A percentile compares a stretch with the other conserved stretches of the same genome.
phyloP scores from a whole-genome alignment of 2,329 filamentous ascomycete species.

The Ilyonectria destructans region DNA sequence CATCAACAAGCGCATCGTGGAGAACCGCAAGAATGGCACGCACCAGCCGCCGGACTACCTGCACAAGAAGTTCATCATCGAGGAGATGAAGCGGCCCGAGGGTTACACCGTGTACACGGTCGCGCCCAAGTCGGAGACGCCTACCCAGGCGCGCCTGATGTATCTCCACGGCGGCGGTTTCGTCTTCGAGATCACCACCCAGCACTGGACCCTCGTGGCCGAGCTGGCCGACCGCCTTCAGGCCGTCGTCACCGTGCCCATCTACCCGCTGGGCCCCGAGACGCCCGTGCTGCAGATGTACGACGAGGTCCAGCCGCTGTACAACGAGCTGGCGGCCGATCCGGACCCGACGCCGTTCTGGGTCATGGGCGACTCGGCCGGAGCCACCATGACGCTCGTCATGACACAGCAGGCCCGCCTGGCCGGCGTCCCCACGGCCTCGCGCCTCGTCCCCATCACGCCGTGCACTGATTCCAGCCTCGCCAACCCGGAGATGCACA shows the following conservation, averaged over 20 bases:
- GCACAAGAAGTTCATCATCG: conserved; percentile 47
- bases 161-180: conserved; percentile 54
- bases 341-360: conserved; percentile 50
- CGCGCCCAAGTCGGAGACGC: conserved; percentile 51
- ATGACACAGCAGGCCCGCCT: conserved; percentile 51
- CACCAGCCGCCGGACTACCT: conserved; percentile 45
- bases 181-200: conserved; percentile 48
- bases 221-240: conserved; percentile 50
- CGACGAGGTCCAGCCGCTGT: conserved; percentile 51
- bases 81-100: conserved; percentile 42
- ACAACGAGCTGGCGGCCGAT: conserved; percentile 51
- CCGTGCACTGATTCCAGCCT: conserved; percentile 52
- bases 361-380: conserved; percentile 52
- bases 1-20: conserved; percentile 46
- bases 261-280: conserved; percentile 55
- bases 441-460: conserved; percentile 51
- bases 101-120: conserved; percentile 49
- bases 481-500: conserved; percentile 48
- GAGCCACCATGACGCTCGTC: conserved; percentile 51
- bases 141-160: conserved; percentile 49
- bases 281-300: conserved; percentile 52
- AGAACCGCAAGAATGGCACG: conserved; percentile 40
- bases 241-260: conserved; percentile 52
- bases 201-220: conserved; percentile 52
- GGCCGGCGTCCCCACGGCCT: conserved; percentile 46